Conservation (phyloP, 2,329 filamentous ascomycete genomes). For the Penicillium sumatraense region DNA sequence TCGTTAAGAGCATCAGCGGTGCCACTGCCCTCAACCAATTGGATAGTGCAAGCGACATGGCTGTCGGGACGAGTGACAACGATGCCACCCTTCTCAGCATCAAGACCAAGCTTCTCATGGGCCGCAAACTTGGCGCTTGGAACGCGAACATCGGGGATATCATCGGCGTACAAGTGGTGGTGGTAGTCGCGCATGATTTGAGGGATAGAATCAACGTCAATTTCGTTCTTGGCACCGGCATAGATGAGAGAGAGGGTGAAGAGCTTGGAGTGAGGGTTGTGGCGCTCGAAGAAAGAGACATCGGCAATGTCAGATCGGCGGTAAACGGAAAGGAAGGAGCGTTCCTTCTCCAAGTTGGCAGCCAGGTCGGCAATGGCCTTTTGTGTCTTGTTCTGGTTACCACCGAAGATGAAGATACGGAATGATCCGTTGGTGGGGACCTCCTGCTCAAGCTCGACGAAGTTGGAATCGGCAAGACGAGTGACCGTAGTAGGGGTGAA, state of each 20-base stretch:
- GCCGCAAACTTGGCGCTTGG: slow-evolving; percentile 73
- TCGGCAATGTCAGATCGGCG: slow-evolving; percentile 63
- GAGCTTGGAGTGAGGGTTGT: slow-evolving; percentile 84
- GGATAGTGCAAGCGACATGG: slow-evolving; percentile 78
- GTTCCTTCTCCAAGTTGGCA: slow-evolving; percentile 64
- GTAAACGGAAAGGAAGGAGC: slow-evolving; percentile 74
- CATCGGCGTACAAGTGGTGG: slow-evolving; percentile 85
- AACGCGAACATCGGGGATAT: slow-evolving; percentile 73
- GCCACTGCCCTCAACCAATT: slow-evolving; percentile 73
- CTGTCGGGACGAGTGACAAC: slow-evolving; percentile 86
- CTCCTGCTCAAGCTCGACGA: slow-evolving; percentile 88
- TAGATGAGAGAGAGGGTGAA: slow-evolving; percentile 80
- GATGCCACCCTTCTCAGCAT: slow-evolving; percentile 73
- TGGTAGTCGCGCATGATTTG: slow-evolving; percentile 73
- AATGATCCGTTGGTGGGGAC: slow-evolving; percentile 87
- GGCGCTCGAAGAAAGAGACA: slow-evolving; percentile 75
- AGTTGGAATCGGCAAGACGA: slow-evolving; percentile 84
- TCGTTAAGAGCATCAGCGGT: slow-evolving; percentile 81
- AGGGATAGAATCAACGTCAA: slow-evolving; percentile 77
- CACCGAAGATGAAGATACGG: slow-evolving; percentile 85
- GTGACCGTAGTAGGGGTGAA: slow-evolving; percentile 82
- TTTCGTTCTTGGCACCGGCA: slow-evolving; percentile 66
- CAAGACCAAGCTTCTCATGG: slow-evolving; percentile 84
- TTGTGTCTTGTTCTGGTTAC: slow-evolving; percentile 63
- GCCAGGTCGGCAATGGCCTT: slow-evolving; percentile 73